phyloP scores from a whole-genome alignment of 345 rosid species.

The Abelmoschus esculentus region DNA sequence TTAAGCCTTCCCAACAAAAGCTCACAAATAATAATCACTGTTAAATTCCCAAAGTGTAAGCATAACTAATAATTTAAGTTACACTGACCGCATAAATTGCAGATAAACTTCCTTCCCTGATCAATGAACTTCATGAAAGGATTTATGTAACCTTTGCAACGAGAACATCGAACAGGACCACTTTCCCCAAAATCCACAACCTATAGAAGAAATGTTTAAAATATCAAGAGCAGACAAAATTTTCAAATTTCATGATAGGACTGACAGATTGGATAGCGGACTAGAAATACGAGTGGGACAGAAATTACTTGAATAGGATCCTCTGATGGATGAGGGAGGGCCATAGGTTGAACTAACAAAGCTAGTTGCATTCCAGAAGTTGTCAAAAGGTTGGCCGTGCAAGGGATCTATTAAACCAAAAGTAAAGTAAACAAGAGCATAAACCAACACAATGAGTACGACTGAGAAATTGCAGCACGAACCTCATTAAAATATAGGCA shows the following conservation, averaged over 20 bases:
- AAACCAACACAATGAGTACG: not conserved
- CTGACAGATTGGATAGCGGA: slow-evolving; percentile 5
- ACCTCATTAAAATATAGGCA: not conserved
- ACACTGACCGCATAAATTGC: slow-evolving; percentile 65
- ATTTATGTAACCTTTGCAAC: slow-evolving; percentile 91
- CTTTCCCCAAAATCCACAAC: slow-evolving; percentile 89
- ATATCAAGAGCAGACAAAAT: not conserved
- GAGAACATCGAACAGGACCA: slow-evolving; percentile 89
- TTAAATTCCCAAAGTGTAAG: not conserved
- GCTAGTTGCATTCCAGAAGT: slow-evolving; percentile 96
- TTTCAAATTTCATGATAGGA: not conserved
- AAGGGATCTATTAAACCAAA: slow-evolving; percentile 62
- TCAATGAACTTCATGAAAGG: slow-evolving; percentile 91
- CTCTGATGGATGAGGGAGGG: slow-evolving; percentile 91
- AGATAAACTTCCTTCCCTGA: slow-evolving; percentile 81
- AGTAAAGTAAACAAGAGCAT: not conserved
- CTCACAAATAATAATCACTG: not conserved
- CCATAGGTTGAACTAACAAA: slow-evolving; percentile 87
- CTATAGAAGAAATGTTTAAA: slow-evolving; percentile 29
- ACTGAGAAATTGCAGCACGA: not conserved
- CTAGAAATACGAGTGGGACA: not conserved
- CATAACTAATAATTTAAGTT: too few species aligned
- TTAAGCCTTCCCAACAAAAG: not conserved
- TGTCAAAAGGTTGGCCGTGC: slow-evolving; percentile 83
- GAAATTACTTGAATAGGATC: slow-evolving; percentile 79